Conservation (phyloP, 768 basidiomycete species). For the Podaxis pistillaris region DNA sequence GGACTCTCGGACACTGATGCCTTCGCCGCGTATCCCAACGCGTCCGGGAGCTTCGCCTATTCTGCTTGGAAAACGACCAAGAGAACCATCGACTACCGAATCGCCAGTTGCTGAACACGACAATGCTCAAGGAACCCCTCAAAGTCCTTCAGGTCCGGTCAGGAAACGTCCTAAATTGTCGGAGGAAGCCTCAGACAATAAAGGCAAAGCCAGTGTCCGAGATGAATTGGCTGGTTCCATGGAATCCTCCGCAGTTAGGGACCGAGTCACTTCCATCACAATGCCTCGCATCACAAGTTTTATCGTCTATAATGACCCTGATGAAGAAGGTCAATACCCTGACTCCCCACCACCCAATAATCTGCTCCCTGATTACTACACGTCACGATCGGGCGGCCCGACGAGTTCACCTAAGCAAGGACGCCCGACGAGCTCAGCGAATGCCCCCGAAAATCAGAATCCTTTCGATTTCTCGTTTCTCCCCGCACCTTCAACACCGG, state of each 20-base stretch:
- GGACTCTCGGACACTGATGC: neutral
- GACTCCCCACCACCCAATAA: conserved; percentile 53
- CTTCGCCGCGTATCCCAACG: conserved; percentile 18
- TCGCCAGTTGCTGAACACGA: conserved; percentile 41
- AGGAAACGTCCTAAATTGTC: conserved; percentile 53
- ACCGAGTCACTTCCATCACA: neutral
- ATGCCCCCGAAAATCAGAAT: conserved; percentile 51
- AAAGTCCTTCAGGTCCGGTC: conserved; percentile 38
- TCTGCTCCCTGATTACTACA: conserved; percentile 52
- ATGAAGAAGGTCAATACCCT: conserved; percentile 28
- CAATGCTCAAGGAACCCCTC: conserved; percentile 35
- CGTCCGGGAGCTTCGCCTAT: conserved; percentile 43
- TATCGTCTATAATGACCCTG: conserved; percentile 47
- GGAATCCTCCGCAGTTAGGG: conserved; percentile 10
- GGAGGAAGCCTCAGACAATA: neutral
- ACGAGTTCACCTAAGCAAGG: conserved; percentile 15
- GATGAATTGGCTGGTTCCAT: conserved; percentile 18
- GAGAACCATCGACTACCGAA: conserved; percentile 48
- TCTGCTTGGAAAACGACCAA: conserved; percentile 64
- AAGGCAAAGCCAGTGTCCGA: conserved; percentile 9
- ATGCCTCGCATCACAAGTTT: conserved; percentile 39
- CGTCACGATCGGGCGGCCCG: conserved; percentile 32
- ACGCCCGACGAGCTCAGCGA: conserved; percentile 43
- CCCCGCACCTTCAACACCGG: conserved; percentile 53
- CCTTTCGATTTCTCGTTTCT: conserved; percentile 53